Evolutionary conservation across 129 eudicot genomes (phyloP).

Genomic region (Glebionis coronaria): DNA sequence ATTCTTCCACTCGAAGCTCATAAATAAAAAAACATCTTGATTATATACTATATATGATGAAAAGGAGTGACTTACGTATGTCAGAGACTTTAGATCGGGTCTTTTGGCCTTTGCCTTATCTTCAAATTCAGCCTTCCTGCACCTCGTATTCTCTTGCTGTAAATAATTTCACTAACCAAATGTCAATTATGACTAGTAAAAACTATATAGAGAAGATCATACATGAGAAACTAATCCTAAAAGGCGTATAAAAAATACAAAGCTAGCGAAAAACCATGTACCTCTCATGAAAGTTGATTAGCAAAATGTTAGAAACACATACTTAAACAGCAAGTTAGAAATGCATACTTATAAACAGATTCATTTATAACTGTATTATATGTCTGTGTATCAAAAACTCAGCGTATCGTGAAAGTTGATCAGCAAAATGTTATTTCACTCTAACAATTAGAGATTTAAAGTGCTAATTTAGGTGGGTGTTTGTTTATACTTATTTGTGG

Average conservation of each 20-base stretch:
- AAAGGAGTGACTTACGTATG: slow-evolving; percentile 42
- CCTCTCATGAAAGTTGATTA: no score
- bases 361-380: neutral
- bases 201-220: no score
- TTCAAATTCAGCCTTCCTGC: slow-evolving; percentile 24
- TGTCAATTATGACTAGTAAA: neutral
- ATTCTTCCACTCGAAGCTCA: neutral
- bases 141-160: slow-evolving; percentile 23
- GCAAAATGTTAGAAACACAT: no score
- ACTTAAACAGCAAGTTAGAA: neutral
- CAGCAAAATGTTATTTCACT: neutral
- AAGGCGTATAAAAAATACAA: no score
- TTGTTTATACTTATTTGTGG: no score
- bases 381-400: neutral
- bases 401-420: neutral
- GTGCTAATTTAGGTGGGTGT: no score
- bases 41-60: neutral
- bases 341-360: neutral
- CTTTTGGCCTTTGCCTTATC: slow-evolving; percentile 46
- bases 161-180: neutral
- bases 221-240: no score
- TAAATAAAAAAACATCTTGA: slow-evolving; percentile 3
- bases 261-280: no score
- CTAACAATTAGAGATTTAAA: neutral
- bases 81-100: slow-evolving; percentile 58